These are phyloP conservation scores for Hericium alpestre DNA, from an alignment of 768 basidiomycete genomes.

Conservation along the genomic window DNA sequence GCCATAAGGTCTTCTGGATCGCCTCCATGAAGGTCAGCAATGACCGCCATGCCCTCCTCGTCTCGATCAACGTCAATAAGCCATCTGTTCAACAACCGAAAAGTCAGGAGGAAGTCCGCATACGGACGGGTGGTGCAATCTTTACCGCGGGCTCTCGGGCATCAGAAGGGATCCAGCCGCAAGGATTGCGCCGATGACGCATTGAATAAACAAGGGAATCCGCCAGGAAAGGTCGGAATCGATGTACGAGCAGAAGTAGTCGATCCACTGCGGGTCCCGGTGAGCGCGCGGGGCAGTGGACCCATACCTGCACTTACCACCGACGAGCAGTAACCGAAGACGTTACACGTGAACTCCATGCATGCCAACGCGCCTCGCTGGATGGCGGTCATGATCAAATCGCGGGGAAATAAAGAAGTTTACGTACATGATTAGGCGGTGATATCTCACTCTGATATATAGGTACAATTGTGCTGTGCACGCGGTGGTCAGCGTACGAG, in stretches of 20 bases:
- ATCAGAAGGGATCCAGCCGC: slow-evolving; percentile 70
- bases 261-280: slow-evolving; percentile 58
- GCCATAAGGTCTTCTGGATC: slow-evolving; percentile 58
- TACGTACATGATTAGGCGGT: slow-evolving; percentile 69
- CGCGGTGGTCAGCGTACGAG: not conserved
- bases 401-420: not conserved
- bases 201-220: slow-evolving; percentile 80
- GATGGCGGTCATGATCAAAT: slow-evolving; percentile 1
- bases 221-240: slow-evolving; percentile 86
- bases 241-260: slow-evolving; percentile 87
- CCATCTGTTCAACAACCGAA: slow-evolving; percentile 41
- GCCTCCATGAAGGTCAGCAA: slow-evolving; percentile 84
- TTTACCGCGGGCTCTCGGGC: slow-evolving; percentile 82
- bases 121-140: not conserved
- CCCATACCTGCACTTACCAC: slow-evolving; percentile 48
- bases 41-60: slow-evolving; percentile 71
- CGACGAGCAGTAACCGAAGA: slow-evolving; percentile 81
- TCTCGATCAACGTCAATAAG: slow-evolving; percentile 83
- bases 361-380: slow-evolving; percentile 87
- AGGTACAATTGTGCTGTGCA: slow-evolving; percentile 82
- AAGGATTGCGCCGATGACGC: slow-evolving; percentile 74
- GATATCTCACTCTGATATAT: slow-evolving; percentile 96
- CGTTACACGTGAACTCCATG: slow-evolving; percentile 92
- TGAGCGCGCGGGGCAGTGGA: not conserved
- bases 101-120: not conserved